These are phyloP conservation scores for Nicotiana paniculata DNA, from an alignment of 257 asterid genomes.

Conservation along the genomic window DNA sequence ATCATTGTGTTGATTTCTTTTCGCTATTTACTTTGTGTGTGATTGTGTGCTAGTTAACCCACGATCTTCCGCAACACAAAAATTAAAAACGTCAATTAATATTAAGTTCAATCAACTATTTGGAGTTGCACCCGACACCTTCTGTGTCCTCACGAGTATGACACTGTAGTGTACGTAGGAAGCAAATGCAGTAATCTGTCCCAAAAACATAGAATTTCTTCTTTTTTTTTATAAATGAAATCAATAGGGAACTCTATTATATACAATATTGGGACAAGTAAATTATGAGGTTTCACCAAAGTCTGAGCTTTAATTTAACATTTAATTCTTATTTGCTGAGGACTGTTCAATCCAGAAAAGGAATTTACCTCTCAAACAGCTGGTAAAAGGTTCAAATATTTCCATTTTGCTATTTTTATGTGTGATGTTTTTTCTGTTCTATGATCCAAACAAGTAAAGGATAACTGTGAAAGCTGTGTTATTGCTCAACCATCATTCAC, in stretches of 20 bases:
- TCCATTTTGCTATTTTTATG: background rate
- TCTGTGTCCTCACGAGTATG: conserved; percentile 12
- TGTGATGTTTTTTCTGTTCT: background rate
- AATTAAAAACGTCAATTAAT: no score
- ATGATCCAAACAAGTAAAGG: background rate
- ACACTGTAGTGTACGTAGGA: conserved; percentile 24
- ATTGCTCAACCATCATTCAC: conserved; percentile 4
- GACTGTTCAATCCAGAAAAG: background rate
- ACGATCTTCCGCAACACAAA: no score
- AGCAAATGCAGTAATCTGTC: conserved; percentile 18
- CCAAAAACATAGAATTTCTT: conserved; percentile 5
- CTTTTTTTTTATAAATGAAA: background rate
- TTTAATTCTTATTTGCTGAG: background rate
- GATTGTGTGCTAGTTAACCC: no score
- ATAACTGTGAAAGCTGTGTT: conserved; percentile 5
- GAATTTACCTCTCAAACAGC: background rate
- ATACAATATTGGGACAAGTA: background rate
- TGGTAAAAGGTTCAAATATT: background rate
- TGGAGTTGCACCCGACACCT: conserved; percentile 9
- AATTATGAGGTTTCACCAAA: background rate
- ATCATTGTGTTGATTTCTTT: no score
- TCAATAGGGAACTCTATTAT: background rate
- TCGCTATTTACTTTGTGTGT: no score
- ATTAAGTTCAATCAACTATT: background rate
- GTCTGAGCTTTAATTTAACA: background rate